phyloP scores from a whole-genome alignment of 1,139 yeast genomes.

The Nakaseomyces kungkrabaensis region DNA sequence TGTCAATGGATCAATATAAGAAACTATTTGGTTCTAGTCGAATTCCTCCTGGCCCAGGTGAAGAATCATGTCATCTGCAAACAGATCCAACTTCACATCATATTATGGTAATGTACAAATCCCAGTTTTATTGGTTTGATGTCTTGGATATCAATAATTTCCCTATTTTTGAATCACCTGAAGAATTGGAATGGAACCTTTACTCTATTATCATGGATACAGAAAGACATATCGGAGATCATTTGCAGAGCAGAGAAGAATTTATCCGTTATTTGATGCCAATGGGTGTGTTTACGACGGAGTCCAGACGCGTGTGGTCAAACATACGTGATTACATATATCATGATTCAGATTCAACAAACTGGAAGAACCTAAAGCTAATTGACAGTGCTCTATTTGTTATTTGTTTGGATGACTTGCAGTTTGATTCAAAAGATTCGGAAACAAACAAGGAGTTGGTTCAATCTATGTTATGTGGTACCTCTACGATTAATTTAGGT shows the following conservation, averaged over 20 bases:
- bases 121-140: conserved; percentile 91
- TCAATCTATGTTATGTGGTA: conserved; percentile 79
- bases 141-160: conserved; percentile 67
- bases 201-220: conserved; percentile 62
- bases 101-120: conserved; percentile 72
- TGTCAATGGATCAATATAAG: conserved; percentile 86
- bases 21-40: conserved; percentile 79
- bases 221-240: conserved; percentile 33
- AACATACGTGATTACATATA: conserved; percentile 47
- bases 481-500: conserved; percentile 37
- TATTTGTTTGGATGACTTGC: conserved; percentile 71
- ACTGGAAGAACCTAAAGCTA: conserved; percentile 60
- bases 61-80: conserved; percentile 59
- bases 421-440: conserved; percentile 39
- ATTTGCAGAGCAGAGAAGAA: conserved; percentile 33
- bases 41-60: conserved; percentile 66
- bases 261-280: conserved; percentile 43
- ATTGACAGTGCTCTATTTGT: conserved; percentile 76
- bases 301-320: conserved; percentile 81
- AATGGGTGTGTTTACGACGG: conserved; percentile 83
- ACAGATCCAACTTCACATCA: conserved; percentile 67
- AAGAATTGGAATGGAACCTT: conserved; percentile 65
- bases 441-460: conserved; percentile 49
- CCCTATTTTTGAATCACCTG: conserved; percentile 54
- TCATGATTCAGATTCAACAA: conserved; percentile 36